Conservation (phyloP, 1,284 basidiomycete genomes). For the Malassezia sp. region DNA sequence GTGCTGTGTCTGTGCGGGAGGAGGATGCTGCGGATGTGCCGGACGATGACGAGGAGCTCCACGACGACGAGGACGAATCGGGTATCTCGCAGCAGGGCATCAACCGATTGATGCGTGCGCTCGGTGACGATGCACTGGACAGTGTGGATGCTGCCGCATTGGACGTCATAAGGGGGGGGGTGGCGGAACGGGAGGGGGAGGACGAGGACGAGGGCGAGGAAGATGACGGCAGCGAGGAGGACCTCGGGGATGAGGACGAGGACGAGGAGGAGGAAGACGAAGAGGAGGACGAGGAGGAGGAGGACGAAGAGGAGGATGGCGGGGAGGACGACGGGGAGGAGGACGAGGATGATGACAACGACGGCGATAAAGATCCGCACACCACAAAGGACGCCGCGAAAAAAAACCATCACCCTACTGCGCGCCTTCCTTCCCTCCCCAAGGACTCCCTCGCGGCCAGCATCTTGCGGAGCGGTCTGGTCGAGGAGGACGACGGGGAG, state of each 20-base stretch:
- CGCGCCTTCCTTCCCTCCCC: constrained; percentile 19
- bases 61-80: constrained; percentile 36
- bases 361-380: constrained; percentile 28
- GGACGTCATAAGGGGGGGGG: constrained; percentile 19
- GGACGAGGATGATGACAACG: constrained; percentile 18
- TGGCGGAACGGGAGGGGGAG: constrained; percentile 21
- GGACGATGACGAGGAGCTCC: constrained; percentile 20
- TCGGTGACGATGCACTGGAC: constrained; percentile 37
- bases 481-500: constrained; percentile 21
- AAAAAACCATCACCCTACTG: constrained; percentile 27
- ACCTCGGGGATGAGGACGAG: constrained; percentile 19
- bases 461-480: constrained; percentile 37
- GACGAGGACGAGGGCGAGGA: constrained; percentile 17
- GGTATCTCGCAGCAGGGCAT: constrained; percentile 35
- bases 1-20: constrained; percentile 1
- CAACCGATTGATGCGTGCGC: constrained; percentile 34
- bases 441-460: constrained; percentile 39
- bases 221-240: constrained; percentile 14
- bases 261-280: constrained; percentile 32
- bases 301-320: constrained; percentile 21
- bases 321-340: constrained; percentile 24
- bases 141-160: constrained; percentile 36
- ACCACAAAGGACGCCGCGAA: constrained; percentile 18
- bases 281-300: constrained; percentile 26
- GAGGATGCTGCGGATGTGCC: too few species aligned